A percentile compares a stretch with the other conserved stretches of the same genome.
These are phyloP conservation scores for Primulina huaijiensis DNA, from an alignment of 257 asterid genomes.

Conservation along the genomic window DNA sequence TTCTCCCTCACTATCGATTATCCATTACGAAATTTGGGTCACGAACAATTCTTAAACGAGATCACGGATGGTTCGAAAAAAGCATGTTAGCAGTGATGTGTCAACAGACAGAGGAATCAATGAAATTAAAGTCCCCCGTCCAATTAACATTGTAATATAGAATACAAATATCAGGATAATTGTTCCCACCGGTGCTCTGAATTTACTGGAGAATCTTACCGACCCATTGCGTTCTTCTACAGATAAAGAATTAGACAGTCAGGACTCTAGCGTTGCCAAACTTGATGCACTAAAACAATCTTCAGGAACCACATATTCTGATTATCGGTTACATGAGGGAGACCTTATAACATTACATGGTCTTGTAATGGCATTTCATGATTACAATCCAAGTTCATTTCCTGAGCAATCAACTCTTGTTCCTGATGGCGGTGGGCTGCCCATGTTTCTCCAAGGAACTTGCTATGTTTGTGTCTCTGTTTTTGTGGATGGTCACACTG, in stretches of 20 bases:
- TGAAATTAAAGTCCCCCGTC: constrained; percentile 30
- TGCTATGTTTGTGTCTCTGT: constrained; percentile 62
- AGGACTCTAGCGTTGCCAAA: constrained; percentile 18
- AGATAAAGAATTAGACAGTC: constrained; percentile 32
- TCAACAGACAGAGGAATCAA: constrained; percentile 25
- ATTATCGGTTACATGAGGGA: constrained; percentile 63
- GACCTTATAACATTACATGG: constrained; percentile 62
- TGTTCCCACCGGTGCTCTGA: constrained; percentile 43
- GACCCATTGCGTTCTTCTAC: constrained; percentile 29
- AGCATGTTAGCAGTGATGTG: constrained; percentile 30
- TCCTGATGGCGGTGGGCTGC: constrained; percentile 26
- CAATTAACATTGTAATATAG: constrained; percentile 18
- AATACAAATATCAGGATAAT: constrained; percentile 46
- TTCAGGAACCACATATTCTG: constrained; percentile 36
- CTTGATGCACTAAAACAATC: constrained; percentile 30
- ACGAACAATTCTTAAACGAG: background rate
- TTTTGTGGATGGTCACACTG: constrained; percentile 42
- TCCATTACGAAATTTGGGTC: constrained; percentile 17
- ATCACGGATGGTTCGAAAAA: background rate
- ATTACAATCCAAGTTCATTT: constrained; percentile 31
- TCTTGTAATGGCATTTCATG: constrained; percentile 56
- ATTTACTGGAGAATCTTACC: constrained; percentile 38
- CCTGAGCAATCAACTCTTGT: constrained; percentile 34
- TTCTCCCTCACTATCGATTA: background rate
- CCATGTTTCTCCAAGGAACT: constrained; percentile 41